phyloP scores from a whole-genome alignment of 2,329 filamentous ascomycete genomes.

The Botrytis paeoniae region DNA sequence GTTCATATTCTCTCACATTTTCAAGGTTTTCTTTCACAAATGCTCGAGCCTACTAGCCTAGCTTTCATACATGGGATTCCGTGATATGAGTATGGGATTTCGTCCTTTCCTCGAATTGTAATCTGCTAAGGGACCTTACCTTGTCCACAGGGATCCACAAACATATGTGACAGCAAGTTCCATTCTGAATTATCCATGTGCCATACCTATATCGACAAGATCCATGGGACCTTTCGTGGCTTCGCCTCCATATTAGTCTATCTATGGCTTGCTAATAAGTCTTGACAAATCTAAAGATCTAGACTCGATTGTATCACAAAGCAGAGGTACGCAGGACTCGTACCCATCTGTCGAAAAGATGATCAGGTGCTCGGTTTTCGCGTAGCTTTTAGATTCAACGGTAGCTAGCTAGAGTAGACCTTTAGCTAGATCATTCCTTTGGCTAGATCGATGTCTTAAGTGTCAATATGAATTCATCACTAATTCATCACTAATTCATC shows the following conservation, averaged over 20 bases:
- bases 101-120: not conserved
- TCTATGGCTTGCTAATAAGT: not conserved
- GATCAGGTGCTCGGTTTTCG: not conserved
- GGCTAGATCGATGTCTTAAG: not conserved
- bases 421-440: not conserved
- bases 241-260: not conserved
- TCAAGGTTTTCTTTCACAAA: not conserved
- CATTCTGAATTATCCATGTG: not conserved
- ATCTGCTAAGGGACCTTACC: not conserved
- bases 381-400: not conserved
- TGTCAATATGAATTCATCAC: conserved; percentile 1
- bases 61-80: not conserved
- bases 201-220: not conserved
- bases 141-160: not conserved
- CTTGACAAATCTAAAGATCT: not conserved
- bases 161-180: not conserved
- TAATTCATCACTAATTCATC: conserved; percentile 6
- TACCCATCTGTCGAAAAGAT: not conserved
- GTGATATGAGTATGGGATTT: not conserved
- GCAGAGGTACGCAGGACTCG: not conserved
- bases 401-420: not conserved
- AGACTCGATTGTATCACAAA: conserved; percentile 15
- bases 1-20: not conserved
- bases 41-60: not conserved
- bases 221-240: no score